These are phyloP conservation scores for Paramecium pentaurelia DNA, from an alignment of 73 alveolate species.

Conservation along the genomic window DNA sequence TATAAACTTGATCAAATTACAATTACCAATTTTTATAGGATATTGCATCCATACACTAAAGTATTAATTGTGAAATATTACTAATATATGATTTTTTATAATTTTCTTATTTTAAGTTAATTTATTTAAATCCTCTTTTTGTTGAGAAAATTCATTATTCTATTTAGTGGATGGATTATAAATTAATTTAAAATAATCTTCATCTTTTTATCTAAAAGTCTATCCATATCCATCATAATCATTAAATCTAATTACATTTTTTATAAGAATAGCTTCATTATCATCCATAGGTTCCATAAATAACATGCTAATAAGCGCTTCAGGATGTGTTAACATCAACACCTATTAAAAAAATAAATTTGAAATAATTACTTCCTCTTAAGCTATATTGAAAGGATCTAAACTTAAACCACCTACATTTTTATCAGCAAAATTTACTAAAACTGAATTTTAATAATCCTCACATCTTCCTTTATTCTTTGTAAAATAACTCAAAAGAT, in stretches of 20 bases:
- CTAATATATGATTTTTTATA: not conserved
- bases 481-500: not conserved
- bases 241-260: not conserved
- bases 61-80: not conserved
- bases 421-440: constrained; percentile 7
- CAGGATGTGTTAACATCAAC: not conserved
- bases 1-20: not conserved
- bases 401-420: not conserved
- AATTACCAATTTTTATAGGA: not conserved
- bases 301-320: not conserved
- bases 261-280: not conserved
- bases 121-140: no score
- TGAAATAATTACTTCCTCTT: not conserved
- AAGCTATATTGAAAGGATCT: not conserved
- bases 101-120: not conserved
- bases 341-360: not conserved
- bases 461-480: not conserved
- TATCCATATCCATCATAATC: constrained; percentile 1
- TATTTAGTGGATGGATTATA: not conserved
- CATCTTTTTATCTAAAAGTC: not conserved
- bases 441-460: not conserved
- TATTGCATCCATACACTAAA: not conserved
- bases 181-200: not conserved
- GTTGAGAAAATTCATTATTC: not conserved
- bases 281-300: not conserved